Conservation (phyloP, 257 asterid genomes). For the Plectranthus barbatus region DNA sequence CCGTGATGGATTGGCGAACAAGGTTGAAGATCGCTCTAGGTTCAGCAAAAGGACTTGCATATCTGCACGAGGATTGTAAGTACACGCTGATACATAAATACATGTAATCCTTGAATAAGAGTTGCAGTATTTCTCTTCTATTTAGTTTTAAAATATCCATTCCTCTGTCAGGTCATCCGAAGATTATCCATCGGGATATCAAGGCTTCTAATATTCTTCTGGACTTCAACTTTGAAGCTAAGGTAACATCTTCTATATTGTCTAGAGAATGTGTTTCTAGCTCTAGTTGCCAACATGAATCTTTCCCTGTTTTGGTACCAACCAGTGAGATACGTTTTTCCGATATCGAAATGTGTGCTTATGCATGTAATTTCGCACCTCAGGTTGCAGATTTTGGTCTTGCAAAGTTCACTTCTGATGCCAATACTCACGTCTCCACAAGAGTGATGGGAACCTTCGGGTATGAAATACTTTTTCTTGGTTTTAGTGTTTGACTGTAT, state of each 20-base stretch:
- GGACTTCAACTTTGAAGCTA: conserved; percentile 79
- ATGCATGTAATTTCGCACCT: conserved; percentile 13
- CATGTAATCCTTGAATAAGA: background rate
- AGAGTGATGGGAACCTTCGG: conserved; percentile 98
- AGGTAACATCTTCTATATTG: conserved; percentile 31
- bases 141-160: conserved; percentile 4
- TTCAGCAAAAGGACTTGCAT: conserved; percentile 59
- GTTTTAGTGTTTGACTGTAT: too few species aligned
- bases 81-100: background rate
- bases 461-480: conserved; percentile 20
- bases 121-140: background rate
- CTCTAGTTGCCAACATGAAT: background rate
- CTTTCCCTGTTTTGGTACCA: background rate
- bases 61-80: conserved; percentile 57
- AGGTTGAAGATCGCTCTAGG: conserved; percentile 49
- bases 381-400: conserved; percentile 99
- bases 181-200: conserved; percentile 88
- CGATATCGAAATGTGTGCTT: background rate
- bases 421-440: conserved; percentile 81
- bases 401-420: conserved; percentile 64
- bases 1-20: conserved; percentile 42
- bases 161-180: conserved; percentile 64
- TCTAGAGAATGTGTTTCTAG: background rate
- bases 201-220: conserved; percentile 85
- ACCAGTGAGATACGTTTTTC: background rate